These are phyloP conservation scores for Trametes coccinea DNA, from an alignment of 768 basidiomycete species.

Conservation along the genomic window DNA sequence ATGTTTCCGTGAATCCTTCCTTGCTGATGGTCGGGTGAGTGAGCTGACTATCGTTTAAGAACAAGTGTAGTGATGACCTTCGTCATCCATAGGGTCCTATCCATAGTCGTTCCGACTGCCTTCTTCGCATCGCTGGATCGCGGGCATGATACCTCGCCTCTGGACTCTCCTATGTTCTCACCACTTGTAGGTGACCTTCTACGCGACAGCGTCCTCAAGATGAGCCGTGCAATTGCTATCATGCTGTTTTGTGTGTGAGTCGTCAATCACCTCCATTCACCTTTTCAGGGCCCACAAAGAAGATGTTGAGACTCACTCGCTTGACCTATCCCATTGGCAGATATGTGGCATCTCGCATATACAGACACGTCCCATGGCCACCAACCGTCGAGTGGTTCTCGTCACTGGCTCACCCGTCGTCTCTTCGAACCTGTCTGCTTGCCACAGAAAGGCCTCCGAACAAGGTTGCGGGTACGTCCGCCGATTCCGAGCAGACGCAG, in stretches of 20 bases:
- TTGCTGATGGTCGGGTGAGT: conserved; percentile 65
- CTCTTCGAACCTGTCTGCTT: no score
- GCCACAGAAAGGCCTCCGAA: no score
- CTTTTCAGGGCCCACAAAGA: not conserved
- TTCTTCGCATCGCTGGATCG: conserved; percentile 61
- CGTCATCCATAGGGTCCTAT: conserved; percentile 50
- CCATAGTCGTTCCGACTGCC: conserved; percentile 63
- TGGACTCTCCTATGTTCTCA: conserved; percentile 18
- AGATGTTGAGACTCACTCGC: not conserved
- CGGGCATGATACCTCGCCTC: conserved; percentile 19
- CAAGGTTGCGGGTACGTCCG: no score
- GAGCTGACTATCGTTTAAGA: not conserved
- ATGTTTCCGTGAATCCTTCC: conserved; percentile 65
- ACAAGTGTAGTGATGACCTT: not conserved
- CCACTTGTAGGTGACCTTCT: conserved; percentile 43
- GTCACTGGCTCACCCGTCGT: no score
- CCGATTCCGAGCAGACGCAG: conserved; percentile 11
- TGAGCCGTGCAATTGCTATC: conserved; percentile 69
- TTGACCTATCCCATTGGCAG: conserved; percentile 33
- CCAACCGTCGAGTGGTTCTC: conserved; percentile 23
- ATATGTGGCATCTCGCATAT: conserved; percentile 67
- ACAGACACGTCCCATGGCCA: conserved; percentile 68
- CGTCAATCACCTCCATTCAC: not conserved
- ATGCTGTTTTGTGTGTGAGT: conserved; percentile 61
- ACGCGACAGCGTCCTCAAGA: conserved; percentile 49